phyloP scores from a whole-genome alignment of 345 rosid species.

The Anacardium occidentale region DNA sequence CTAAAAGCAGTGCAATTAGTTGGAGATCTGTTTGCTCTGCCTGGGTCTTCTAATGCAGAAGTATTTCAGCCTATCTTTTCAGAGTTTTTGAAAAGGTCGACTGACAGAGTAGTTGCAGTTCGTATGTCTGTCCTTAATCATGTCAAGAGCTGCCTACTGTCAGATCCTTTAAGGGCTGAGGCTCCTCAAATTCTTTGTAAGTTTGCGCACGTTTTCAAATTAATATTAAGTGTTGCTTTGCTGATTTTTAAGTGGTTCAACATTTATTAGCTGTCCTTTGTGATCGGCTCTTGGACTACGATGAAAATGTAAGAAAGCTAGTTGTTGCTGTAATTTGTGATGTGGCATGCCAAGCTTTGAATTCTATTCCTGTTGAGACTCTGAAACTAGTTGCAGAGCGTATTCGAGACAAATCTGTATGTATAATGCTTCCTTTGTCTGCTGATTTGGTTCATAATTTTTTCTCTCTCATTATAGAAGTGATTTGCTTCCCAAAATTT shows the following conservation, averaged over 20 bases:
- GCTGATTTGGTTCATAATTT: conserved; percentile 12
- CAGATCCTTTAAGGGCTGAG: conserved; percentile 68
- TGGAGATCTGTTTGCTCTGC: conserved; percentile 84
- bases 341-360: conserved; percentile 64
- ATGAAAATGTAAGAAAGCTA: conserved; percentile 92
- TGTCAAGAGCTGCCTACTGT: conserved; percentile 76
- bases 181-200: conserved; percentile 79
- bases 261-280: conserved; percentile 78
- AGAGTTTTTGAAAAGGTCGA: conserved; percentile 89
- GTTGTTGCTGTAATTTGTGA: conserved; percentile 90
- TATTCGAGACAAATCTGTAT: conserved; percentile 95
- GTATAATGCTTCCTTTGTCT: conserved; percentile 28
- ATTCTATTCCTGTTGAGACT: conserved; percentile 66
- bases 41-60: conserved; percentile 61
- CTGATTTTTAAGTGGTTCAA: conserved; percentile 22
- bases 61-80: conserved; percentile 77
- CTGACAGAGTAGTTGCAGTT: conserved; percentile 84
- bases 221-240: conserved; percentile 14
- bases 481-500: conserved; percentile 21
- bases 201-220: conserved; percentile 27
- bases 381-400: conserved; percentile 83
- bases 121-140: conserved; percentile 87
- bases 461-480: conserved; percentile 5
- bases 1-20: conserved; percentile 80
- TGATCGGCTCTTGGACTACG: conserved; percentile 95